Base-by-base conservation (phyloP, 2,329 filamentous ascomycete species). In the Rutstroemia sp. region DNA sequence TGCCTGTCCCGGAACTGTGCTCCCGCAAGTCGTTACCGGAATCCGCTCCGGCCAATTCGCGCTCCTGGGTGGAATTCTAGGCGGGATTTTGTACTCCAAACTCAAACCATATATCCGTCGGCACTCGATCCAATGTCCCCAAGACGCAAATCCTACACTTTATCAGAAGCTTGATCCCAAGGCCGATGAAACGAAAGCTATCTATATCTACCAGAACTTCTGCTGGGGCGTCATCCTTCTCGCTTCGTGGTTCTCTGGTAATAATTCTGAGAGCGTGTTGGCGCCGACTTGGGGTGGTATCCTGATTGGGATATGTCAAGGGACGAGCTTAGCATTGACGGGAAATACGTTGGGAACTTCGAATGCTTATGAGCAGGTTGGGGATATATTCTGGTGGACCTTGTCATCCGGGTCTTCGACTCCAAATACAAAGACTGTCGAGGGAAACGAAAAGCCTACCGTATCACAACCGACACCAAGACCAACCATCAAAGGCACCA, bases 1-100 rank as follows among this genome's bases (percentile, higher is more conserved):
- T 8, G 79, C 83, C 0, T 87, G 85, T 58, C 83, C 85, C 0
- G 85, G 85, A 0, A 86, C 83, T 0, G 75, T 86, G 5, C 76
- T 86, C 49, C 77, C 79, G 0, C 85, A 88, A 69, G 64, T 82
- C 10, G 82, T 77, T 2, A 71, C 77, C 12, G 78, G 80, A 1
- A 71, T 83, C 2, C 70, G 65, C 2, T 76, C 79, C 0, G 81
- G 81, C 0, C 66, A 75, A 41, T 78, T 75, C 53, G 77, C 79
- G 0, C 70, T 86, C 2, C 70, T 71, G 0, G 85, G 85, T 6
- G 79, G 76, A 23, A 59, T 81, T 0, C 58, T 79, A 2, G 85
- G 80, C 3, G 85, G 83, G 3, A 71, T 83, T 6, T 59, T 77
- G 7, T 65, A 75, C 53, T 61, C 81, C 14, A 58, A 51, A 9